Evolutionary conservation across 2,329 filamentous ascomycete species (phyloP), one percentile per base, ranked within the genome.

Genomic region (Penicillium sp.): DNA sequence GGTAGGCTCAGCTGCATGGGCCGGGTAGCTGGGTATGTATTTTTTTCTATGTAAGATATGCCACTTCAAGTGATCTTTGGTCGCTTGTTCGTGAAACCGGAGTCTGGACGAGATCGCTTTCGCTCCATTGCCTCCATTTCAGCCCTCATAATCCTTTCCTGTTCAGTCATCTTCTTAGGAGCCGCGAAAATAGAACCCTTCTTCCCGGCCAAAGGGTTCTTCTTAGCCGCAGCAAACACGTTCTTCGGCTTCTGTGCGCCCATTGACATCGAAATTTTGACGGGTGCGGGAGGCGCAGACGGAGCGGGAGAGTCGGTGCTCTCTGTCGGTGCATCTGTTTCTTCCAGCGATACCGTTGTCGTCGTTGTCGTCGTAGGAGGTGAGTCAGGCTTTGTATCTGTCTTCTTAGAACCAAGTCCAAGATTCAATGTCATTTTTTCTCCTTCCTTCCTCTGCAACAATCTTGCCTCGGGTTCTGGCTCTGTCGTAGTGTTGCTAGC

Each of bases 131-230:
- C 69, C 54, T 75, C 73, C 72, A 76, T 74, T 70, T 93, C 89
- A 67, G 90, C 88, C 74, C 89, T 90, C 92, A 96, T 96, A 68
- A 94, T 95, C 53, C 89, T 84, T 75, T 93, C 91, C 3, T 88
- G 89, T 71, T 95, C 91, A 68, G 89, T 93, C 84, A 96, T 93
- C 69, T 90, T 94, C 80, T 90, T 91, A 2, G 86, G 87, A 54
- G 83, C 83, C 60, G 86, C 85, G 55, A 75, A 71, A 21, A 73
- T 71, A 4, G 84, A 76, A 12, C 80, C 82, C 71, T 90, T 91
- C 74, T 91, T 91, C 3, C 82, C 78, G 1, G 84, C 82, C 2
- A 91, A 77, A 0, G 87, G 86, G 62, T 93, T 93, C 78, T 91
- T 93, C 71, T 84, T 86, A 27, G 75, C 78, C 3, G 76, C 76